Percentiles rank a stretch among this genome's conserved stretches.
phyloP scores from a whole-genome alignment of 2,329 filamentous ascomycete genomes.

The Penicillium sp. region DNA sequence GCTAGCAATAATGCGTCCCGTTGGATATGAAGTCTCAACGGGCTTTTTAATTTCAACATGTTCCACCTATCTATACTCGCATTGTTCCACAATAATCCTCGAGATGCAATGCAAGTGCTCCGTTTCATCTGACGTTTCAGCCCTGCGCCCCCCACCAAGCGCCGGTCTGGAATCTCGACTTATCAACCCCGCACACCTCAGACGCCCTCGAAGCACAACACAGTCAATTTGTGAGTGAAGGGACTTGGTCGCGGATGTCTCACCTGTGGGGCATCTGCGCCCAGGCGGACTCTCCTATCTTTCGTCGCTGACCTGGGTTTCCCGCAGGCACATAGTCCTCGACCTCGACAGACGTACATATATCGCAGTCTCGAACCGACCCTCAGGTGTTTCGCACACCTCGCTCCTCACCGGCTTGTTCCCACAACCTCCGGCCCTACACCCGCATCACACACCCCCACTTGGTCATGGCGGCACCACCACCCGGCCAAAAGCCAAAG shows the following conservation, averaged over 20 bases:
- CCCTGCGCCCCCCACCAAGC: not conserved
- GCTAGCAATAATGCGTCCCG: conserved; percentile 12
- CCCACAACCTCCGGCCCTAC: not conserved
- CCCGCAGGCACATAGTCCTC: too few relatives aligned
- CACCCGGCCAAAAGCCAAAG: conserved; percentile 53
- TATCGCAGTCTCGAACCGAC: not conserved
- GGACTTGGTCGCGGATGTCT: too few relatives aligned
- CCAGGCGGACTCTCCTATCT: too few relatives aligned
- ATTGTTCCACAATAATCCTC: too few relatives aligned
- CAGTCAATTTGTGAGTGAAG: too few relatives aligned
- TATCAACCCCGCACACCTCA: not conserved
- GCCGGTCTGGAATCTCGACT: not conserved
- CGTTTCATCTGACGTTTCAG: not conserved
- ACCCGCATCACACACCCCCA: not conserved
- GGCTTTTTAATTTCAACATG: not conserved
- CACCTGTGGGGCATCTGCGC: too few relatives aligned
- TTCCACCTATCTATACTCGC: not conserved
- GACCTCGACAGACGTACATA: not conserved
- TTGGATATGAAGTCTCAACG: conserved; percentile 16
- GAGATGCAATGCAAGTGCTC: too few relatives aligned
- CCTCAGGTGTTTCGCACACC: not conserved
- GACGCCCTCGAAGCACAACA: too few relatives aligned
- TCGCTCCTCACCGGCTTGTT: not conserved
- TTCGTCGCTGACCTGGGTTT: too few relatives aligned
- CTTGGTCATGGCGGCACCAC: conserved; percentile 34